Conservation (phyloP, 768 basidiomycete species). For the Hypholoma sublateritium region DNA sequence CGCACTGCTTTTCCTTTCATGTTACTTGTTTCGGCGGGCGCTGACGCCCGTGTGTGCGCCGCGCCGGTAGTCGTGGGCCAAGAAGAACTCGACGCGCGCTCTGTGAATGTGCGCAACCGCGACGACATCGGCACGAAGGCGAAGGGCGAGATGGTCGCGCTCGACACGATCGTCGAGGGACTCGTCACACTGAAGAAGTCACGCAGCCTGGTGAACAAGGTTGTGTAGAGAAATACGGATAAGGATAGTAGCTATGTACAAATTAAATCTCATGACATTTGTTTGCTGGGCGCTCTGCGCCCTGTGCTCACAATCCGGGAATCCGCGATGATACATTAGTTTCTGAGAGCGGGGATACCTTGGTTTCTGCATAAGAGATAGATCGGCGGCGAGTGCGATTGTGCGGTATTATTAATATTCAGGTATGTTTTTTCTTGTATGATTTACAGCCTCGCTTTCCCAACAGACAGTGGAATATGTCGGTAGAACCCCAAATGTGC, state of each 20-base stretch:
- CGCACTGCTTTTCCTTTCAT: conserved; percentile 21
- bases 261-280: background rate
- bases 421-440: no score
- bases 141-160: conserved; percentile 68
- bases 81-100: conserved; percentile 80
- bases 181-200: conserved; percentile 68
- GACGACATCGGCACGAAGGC: conserved; percentile 90
- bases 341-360: no score
- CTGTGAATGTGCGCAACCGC: conserved; percentile 95
- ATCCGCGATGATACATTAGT: no score
- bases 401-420: no score
- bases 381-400: no score
- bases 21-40: background rate
- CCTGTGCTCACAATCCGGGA: no score
- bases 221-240: conserved; percentile 19
- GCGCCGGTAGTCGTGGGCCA: conserved; percentile 81
- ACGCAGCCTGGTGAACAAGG: conserved; percentile 42
- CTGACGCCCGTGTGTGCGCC: conserved; percentile 2
- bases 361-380: no score
- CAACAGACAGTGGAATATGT: no score
- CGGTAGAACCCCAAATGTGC: no score
- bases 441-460: no score
- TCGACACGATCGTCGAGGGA: conserved; percentile 72
- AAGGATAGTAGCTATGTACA: background rate
- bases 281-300: background rate